phyloP scores from a whole-genome alignment of 345 rosid genomes.

The Eucalyptus sp. region DNA sequence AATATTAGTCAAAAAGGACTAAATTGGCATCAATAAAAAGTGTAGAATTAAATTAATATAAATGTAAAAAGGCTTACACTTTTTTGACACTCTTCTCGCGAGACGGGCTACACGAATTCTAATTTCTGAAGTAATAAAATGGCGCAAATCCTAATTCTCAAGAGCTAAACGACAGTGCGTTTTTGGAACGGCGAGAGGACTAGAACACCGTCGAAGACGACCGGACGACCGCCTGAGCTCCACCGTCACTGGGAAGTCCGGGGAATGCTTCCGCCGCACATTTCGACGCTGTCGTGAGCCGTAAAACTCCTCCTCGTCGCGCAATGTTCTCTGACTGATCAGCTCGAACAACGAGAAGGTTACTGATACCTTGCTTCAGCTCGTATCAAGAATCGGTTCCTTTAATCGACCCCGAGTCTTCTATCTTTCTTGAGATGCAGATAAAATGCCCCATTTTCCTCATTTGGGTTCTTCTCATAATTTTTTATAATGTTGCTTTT shows the following conservation, averaged over 20 bases:
- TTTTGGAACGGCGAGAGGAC: not conserved
- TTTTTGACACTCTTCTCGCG: no score
- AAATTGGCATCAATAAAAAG: no score
- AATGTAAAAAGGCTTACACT: no score
- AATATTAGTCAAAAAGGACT: no score
- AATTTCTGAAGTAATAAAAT: no score
- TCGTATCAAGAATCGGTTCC: not conserved
- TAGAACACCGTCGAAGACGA: not conserved
- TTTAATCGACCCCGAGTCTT: not conserved
- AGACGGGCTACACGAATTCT: no score
- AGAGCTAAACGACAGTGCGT: not conserved
- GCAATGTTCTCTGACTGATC: not conserved
- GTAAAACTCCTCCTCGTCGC: not conserved
- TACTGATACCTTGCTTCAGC: not conserved
- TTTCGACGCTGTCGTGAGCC: not conserved
- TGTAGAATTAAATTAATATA: no score
- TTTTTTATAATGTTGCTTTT: not conserved
- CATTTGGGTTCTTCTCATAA: not conserved
- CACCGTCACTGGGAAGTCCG: not conserved
- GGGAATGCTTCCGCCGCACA: not conserved
- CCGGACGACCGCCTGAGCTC: not conserved
- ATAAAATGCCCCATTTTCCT: not conserved
- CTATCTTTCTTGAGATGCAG: not conserved
- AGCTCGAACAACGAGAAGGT: not conserved
- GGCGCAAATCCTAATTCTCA: not conserved